Evolutionary conservation across 129 eudicot genomes (phyloP).

Genomic region (Artemisia annua): DNA sequence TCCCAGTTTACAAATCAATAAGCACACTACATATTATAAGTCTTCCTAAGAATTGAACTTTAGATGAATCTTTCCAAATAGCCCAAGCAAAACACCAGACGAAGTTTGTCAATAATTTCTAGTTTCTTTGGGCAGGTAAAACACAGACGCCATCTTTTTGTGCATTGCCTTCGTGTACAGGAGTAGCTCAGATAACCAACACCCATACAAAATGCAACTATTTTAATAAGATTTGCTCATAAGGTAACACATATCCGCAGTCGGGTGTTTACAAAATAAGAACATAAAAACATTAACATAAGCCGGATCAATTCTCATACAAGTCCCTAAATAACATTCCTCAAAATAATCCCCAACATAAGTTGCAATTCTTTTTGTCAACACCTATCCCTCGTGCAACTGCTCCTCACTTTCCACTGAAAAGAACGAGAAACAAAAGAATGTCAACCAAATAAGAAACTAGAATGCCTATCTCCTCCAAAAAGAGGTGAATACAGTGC

Average conservation of each 20-base stretch:
- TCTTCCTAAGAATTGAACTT: too few relatives aligned
- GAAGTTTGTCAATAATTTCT: too few relatives aligned
- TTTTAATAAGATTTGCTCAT: background rate
- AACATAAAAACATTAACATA: background rate
- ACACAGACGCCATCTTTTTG: too few relatives aligned
- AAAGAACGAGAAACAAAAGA: slow-evolving; percentile 12
- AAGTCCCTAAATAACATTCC: background rate
- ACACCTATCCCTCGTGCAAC: background rate
- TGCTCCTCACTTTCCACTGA: slow-evolving; percentile 38
- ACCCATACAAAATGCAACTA: background rate
- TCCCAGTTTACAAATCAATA: too few relatives aligned
- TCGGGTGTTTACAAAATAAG: background rate
- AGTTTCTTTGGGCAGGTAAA: too few relatives aligned
- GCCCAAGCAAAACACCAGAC: too few relatives aligned
- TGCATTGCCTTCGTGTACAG: background rate
- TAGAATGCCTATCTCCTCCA: too few relatives aligned
- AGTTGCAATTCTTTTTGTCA: background rate
- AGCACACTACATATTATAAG: too few relatives aligned
- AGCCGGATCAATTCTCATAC: background rate
- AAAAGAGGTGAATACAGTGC: background rate
- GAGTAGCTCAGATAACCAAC: background rate
- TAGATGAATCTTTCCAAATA: too few relatives aligned
- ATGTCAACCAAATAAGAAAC: slow-evolving; percentile 8
- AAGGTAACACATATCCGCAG: slow-evolving; percentile 1
- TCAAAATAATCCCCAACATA: background rate